These are phyloP conservation scores for Helicocarpus griseus DNA, from an alignment of 2,329 filamentous ascomycete genomes.

Conservation along the genomic window DNA sequence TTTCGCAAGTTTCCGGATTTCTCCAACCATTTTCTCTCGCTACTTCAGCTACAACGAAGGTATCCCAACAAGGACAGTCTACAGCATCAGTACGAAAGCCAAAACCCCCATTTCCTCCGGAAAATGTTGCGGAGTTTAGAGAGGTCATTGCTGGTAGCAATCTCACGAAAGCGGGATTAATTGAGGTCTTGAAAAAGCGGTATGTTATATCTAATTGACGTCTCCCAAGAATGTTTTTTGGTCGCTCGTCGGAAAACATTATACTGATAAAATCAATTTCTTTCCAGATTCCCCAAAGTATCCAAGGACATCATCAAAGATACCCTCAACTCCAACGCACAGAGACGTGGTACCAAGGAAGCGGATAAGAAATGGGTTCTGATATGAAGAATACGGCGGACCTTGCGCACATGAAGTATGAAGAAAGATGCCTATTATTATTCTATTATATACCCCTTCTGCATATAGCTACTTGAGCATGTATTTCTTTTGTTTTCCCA, in stretches of 20 bases:
- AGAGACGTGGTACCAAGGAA: constrained; percentile 51
- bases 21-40: constrained; percentile 14
- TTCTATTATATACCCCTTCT: no score
- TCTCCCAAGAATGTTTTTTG: neutral
- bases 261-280: neutral
- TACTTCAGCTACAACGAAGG: neutral
- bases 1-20: constrained; percentile 9
- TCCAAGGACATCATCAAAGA: constrained; percentile 61
- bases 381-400: constrained; percentile 28
- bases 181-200: constrained; percentile 65
- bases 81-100: constrained; percentile 4
- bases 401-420: no score
- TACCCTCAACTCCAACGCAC: constrained; percentile 58
- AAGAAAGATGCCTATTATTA: neutral
- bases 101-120: constrained; percentile 44
- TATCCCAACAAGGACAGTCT: neutral
- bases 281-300: constrained; percentile 53
- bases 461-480: no score
- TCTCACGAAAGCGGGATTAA: constrained; percentile 62
- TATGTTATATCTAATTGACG: constrained; percentile 24
- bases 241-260: neutral
- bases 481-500: no score
- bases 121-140: constrained; percentile 59
- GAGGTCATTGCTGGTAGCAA: constrained; percentile 58
- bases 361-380: constrained; percentile 57